Conservation (phyloP, 2,329 filamentous ascomycete genomes). For the Cladosporium austrohemisphaericum region DNA sequence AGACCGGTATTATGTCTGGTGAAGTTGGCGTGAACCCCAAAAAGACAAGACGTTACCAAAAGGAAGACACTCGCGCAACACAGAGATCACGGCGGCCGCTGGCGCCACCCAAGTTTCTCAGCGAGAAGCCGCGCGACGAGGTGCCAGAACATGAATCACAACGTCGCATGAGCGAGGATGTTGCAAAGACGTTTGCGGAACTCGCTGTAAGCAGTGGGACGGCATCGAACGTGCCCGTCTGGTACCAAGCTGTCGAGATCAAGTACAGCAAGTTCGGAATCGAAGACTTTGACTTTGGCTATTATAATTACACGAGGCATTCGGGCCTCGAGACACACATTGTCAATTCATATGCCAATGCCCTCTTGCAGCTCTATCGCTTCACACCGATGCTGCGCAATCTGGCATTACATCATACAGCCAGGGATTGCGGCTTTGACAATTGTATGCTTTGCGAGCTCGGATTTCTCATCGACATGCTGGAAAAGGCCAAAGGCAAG, state of each 20-base stretch:
- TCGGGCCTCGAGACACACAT: conserved; percentile 96
- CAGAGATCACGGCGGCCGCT: conserved; percentile 58
- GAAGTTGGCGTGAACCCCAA: conserved; percentile 46
- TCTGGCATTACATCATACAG: conserved; percentile 80
- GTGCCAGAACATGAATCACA: conserved; percentile 41
- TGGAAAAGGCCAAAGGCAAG: conserved; percentile 88
- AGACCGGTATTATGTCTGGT: conserved; percentile 54
- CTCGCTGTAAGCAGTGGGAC: conserved; percentile 66
- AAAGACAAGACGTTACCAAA: conserved; percentile 73
- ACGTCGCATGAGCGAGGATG: conserved; percentile 51
- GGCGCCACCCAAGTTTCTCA: conserved; percentile 86
- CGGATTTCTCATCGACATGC: conserved; percentile 95
- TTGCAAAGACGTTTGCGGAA: conserved; percentile 62
- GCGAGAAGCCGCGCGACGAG: conserved; percentile 74
- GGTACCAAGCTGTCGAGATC: conserved; percentile 94
- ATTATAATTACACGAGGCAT: conserved; percentile 89
- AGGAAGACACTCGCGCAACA: conserved; percentile 50
- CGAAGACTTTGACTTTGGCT: conserved; percentile 98
- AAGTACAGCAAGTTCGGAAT: conserved; percentile 99
- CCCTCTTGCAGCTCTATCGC: conserved; percentile 83
- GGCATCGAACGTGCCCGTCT: conserved; percentile 76
- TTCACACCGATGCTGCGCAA: conserved; percentile 89
- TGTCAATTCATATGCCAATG: conserved; percentile 91
- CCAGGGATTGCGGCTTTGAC: conserved; percentile 76
- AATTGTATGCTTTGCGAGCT: conserved; percentile 88